phyloP scores from a whole-genome alignment of 169 alveolate species.

The Miamiensis avidus region DNA sequence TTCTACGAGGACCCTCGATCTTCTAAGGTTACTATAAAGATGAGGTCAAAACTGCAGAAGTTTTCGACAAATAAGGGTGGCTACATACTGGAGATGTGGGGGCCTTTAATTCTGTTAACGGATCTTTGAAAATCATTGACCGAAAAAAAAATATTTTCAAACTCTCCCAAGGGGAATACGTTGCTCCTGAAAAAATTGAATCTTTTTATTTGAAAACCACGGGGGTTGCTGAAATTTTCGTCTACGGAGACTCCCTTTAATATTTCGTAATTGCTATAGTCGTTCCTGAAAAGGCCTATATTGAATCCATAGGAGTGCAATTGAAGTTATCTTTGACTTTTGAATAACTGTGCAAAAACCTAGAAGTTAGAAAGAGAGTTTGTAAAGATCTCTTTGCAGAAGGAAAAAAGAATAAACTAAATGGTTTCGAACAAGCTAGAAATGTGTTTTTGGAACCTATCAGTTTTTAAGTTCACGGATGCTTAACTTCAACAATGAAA shows the following conservation, averaged over 20 bases:
- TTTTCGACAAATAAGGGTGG: constrained; percentile 91
- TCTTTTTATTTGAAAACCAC: constrained; percentile 76
- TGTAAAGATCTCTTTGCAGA: constrained; percentile 18
- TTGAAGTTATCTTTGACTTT: no score
- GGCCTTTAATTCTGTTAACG: constrained; percentile 61
- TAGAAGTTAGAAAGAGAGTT: constrained; percentile 4
- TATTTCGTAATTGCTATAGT: constrained; percentile 75
- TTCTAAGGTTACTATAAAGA: constrained; percentile 80
- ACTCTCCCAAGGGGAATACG: constrained; percentile 89
- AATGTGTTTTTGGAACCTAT: constrained; percentile 77
- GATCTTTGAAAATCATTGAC: constrained; percentile 89
- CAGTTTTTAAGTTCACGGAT: constrained; percentile 87
- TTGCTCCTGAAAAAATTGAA: constrained; percentile 92
- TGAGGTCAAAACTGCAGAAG: constrained; percentile 72
- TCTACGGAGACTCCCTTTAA: constrained; percentile 88
- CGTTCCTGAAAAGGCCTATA: no score
- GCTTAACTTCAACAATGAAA: constrained; percentile 74
- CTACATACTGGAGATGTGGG: constrained; percentile 94
- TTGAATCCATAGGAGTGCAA: no score
- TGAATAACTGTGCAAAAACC: constrained; percentile 50
- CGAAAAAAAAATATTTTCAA: constrained; percentile 90
- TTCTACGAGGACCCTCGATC: constrained; percentile 78
- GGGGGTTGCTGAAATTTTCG: constrained; percentile 83
- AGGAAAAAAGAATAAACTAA: constrained; percentile 19
- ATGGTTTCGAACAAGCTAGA: constrained; percentile 67